phyloP scores from a whole-genome alignment of 2,329 filamentous ascomycete genomes.

The Alternaria brassicicola region DNA sequence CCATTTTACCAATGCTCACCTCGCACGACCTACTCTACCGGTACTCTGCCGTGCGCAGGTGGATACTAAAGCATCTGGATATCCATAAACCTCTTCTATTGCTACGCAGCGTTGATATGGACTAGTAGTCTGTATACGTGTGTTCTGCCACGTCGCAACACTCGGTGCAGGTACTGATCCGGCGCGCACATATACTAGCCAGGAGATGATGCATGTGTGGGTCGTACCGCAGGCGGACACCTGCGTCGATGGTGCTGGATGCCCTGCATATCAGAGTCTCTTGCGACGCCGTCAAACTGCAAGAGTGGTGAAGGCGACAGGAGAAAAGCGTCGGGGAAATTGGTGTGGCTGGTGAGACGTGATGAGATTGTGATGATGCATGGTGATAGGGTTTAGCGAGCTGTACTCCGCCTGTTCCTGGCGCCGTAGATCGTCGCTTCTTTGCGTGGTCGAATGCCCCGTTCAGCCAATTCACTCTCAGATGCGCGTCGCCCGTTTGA shows the following conservation, averaged over 20 bases:
- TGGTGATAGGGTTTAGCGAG: conserved; percentile 21
- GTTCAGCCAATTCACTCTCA: conserved; percentile 12
- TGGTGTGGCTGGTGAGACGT: neutral
- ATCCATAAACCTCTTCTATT: neutral
- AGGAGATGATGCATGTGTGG: conserved; percentile 4
- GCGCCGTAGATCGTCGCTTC: conserved; percentile 20
- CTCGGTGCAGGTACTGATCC: conserved; percentile 5
- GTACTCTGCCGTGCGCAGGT: neutral
- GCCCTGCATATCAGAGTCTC: neutral
- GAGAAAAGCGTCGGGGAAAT: neutral
- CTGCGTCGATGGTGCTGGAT: conserved; percentile 3
- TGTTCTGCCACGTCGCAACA: conserved; percentile 8
- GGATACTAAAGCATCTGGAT: neutral
- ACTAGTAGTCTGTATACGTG: conserved; percentile 1
- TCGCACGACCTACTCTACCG: neutral
- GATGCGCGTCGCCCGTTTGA: conserved; percentile 14
- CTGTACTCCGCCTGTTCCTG: conserved; percentile 21
- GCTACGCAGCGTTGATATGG: conserved; percentile 6
- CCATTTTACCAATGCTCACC: neutral
- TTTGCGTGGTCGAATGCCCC: conserved; percentile 11
- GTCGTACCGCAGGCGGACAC: conserved; percentile 9
- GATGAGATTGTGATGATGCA: conserved; percentile 23
- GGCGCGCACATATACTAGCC: conserved; percentile 1
- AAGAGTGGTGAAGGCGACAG: neutral
- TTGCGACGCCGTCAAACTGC: neutral